These are phyloP conservation scores for Funneliformis caledonium DNA, from an alignment of 371 early-diverging fungal species.

Conservation along the genomic window DNA sequence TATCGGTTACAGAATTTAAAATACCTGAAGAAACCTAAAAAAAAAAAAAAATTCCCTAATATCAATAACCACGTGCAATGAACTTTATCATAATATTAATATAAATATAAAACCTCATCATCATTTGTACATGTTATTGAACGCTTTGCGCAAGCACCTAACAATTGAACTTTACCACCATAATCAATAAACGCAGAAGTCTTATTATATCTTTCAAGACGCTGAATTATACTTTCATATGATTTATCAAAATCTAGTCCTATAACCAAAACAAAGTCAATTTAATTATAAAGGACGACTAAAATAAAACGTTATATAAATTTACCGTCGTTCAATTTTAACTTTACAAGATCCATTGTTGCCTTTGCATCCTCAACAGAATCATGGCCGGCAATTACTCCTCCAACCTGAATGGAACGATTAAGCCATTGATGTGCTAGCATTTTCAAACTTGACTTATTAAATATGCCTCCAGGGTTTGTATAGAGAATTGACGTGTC, in stretches of 20 bases:
- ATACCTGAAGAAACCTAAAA: not conserved
- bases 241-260: conserved; percentile 58
- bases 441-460: conserved; percentile 58
- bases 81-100: not conserved
- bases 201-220: conserved; percentile 51
- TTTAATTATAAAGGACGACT: not conserved
- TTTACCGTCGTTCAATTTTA: conserved; percentile 55
- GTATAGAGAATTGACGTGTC: conserved; percentile 76
- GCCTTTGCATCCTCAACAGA: conserved; percentile 79
- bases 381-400: conserved; percentile 66
- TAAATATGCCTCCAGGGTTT: conserved; percentile 64
- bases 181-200: conserved; percentile 55
- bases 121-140: conserved; percentile 42
- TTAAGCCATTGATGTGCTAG: conserved; percentile 63
- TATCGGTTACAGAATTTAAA: conserved; percentile 44
- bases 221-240: conserved; percentile 57
- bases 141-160: conserved; percentile 42
- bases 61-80: not conserved
- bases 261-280: not conserved
- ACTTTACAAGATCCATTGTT: conserved; percentile 70
- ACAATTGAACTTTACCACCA: conserved; percentile 39
- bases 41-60: not conserved
- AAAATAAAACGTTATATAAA: not conserved
- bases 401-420: conserved; percentile 62
- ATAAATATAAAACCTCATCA: conserved; percentile 24